Base-by-base conservation (phyloP, 352 stramenopile species). In the Stephanocyclus meneghinianus region DNA sequence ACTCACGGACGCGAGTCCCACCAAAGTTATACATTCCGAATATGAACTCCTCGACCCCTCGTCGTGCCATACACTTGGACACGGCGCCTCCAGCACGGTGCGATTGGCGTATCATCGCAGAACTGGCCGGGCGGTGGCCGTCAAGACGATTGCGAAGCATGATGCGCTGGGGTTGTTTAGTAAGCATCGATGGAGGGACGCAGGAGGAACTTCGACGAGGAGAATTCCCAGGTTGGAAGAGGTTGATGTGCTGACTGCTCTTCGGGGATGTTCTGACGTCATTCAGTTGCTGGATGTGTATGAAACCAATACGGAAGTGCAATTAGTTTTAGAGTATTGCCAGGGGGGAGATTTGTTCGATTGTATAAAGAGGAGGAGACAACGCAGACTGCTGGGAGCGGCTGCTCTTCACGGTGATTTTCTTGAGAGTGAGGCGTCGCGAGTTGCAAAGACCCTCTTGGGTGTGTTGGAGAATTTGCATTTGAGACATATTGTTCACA, bases 71-170 rank as follows among this genome's bases (percentile, higher is more conserved):
- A 84, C 90, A 1, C 72, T 93, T 10, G 88, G 88, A 32, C 87
- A 93, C 67, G 88, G 88, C 30, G 87, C 87, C 32, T 89, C 84
- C n/a, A 87, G 78, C 32, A 93, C 87, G 18, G 88, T 93, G 7
- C 77, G 87, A 69, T 78, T 88, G 48, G 86, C 83, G 9, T 66
- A 85, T 69, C 81, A 80, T 47, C 74, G 69, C 4, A 69, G 48
- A 0, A 77, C 90, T 60, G 76, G 69, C 10, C 53, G 45, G 0
- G 74, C 78, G n/a, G 85, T 94, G 50, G 89, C 89, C 4, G 80
- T 94, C 42, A 94, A 94, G 47, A 91, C 74, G 18, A 89, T 94
- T 67, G 80, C 84, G 63, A 94, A 94, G 74, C 86, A 90, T 68
- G 84, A 92, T 74, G 82, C 85, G 1, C 50, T 94, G 8, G 64